These are phyloP conservation scores for Lentinula sp. DNA, from an alignment of 768 basidiomycete species.

Conservation along the genomic window DNA sequence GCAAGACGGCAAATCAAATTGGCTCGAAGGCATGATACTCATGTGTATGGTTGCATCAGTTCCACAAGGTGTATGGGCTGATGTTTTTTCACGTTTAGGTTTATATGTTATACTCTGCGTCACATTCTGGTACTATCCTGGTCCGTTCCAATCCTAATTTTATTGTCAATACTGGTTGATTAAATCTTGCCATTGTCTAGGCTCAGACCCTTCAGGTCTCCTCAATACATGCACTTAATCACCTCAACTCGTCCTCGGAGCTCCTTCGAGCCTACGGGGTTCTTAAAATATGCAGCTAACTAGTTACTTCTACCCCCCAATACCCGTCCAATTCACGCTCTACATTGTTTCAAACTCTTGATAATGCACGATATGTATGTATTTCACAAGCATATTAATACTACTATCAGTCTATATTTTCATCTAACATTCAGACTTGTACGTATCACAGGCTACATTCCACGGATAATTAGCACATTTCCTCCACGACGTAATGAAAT, in stretches of 20 bases:
- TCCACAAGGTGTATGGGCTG: not conserved
- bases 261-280: not conserved
- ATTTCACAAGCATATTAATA: too few relatives aligned
- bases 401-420: too few relatives aligned
- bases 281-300: not conserved
- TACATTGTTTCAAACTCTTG: too few relatives aligned
- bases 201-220: constrained; percentile 26
- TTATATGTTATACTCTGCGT: constrained; percentile 70
- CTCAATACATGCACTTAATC: constrained; percentile 15
- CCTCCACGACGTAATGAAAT: too few relatives aligned
- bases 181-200: not conserved
- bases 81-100: constrained; percentile 23
- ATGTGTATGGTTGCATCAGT: constrained; percentile 46
- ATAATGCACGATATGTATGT: too few relatives aligned
- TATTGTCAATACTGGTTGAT: not conserved
- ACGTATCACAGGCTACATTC: too few relatives aligned
- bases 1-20: constrained; percentile 78
- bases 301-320: not conserved
- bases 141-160: constrained; percentile 8
- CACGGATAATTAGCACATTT: too few relatives aligned
- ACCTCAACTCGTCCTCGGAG: not conserved
- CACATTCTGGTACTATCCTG: constrained; percentile 60
- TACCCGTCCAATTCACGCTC: too few relatives aligned
- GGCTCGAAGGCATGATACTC: constrained; percentile 72
- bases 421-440: too few relatives aligned